Conservation (phyloP, 169 alveolate genomes). For the Eimeria necatrix region DNA sequence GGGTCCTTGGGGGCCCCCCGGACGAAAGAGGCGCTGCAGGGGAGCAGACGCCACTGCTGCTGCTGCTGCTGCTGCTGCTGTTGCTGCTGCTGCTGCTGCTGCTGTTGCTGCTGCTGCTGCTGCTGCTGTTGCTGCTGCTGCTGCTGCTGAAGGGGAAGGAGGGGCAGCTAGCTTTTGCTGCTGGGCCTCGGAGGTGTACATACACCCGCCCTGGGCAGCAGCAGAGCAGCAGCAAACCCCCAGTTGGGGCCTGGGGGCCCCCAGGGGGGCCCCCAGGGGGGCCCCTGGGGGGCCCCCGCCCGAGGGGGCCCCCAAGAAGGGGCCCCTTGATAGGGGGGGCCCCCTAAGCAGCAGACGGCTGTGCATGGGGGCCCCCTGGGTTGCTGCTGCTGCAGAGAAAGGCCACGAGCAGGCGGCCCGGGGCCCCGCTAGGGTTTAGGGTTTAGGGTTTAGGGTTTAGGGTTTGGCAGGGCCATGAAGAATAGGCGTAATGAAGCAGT, state of each 20-base stretch:
- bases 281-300: neutral
- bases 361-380: neutral
- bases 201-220: neutral
- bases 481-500: neutral
- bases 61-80: neutral
- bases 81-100: too few relatives aligned
- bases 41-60: too few relatives aligned
- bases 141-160: too few relatives aligned
- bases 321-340: neutral
- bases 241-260: neutral
- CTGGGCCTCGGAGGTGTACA: constrained; percentile 1
- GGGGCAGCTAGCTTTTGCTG: too few relatives aligned
- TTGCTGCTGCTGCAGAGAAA: too few relatives aligned
- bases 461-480: neutral
- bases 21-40: neutral
- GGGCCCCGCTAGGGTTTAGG: neutral
- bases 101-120: too few relatives aligned
- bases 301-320: neutral
- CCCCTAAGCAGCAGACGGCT: neutral
- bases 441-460: constrained; percentile 31
- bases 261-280: neutral
- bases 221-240: neutral
- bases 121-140: neutral
- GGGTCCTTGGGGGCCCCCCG: neutral
- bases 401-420: too few relatives aligned